Base-by-base conservation (phyloP, 352 stramenopile genomes). In the Aphanomyces stellatus region DNA sequence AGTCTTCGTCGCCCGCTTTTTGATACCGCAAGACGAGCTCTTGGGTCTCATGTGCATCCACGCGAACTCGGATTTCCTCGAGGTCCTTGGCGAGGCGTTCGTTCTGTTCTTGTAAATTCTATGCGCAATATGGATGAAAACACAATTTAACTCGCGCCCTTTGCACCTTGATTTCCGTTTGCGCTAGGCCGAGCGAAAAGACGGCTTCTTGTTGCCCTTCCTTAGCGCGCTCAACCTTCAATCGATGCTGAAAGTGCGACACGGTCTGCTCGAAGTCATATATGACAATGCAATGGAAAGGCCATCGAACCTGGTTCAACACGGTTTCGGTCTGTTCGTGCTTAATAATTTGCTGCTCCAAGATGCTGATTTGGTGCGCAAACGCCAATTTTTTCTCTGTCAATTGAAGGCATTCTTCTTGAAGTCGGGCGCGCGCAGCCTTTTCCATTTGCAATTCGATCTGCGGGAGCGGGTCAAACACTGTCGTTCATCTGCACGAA, bases 321-420 rank as follows among this genome's bases (percentile, higher is more conserved):
- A 86, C 81, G 0, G 81, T 92, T 67, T 92, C 81, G 0, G 81
- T 90, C 72, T 87, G 88, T 60, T 90, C 81, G 68, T 90, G 88
- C 41, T 82, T 78, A 17, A 68, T 35, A 35, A 90, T 74, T 43
- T 90, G 81, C 17, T 35, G 34, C 15, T 72, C 53, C 11, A 90
- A 66, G 37, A 69, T 65, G 56, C 76, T 65, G 7, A 88, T 74
- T 49, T 81, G 77, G 35, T 78, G 71, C 35, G 83, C 71, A 4
- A 81, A 74, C 0, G 69, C 46, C 1, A 79, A 30, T 89, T 77
- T 60, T 30, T 65, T 65, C 48, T 65, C 57, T 56, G 15, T 19
- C 43, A 65, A 22, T 60, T 65, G 37, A 31, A 61, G 24, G 22
- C 53, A 61, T 33, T 61, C 53, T n/a, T 61, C 25, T 24, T n/a